Base-by-base conservation (phyloP, 2,329 filamentous ascomycete species). In the Rhynchosporium graminicola region DNA sequence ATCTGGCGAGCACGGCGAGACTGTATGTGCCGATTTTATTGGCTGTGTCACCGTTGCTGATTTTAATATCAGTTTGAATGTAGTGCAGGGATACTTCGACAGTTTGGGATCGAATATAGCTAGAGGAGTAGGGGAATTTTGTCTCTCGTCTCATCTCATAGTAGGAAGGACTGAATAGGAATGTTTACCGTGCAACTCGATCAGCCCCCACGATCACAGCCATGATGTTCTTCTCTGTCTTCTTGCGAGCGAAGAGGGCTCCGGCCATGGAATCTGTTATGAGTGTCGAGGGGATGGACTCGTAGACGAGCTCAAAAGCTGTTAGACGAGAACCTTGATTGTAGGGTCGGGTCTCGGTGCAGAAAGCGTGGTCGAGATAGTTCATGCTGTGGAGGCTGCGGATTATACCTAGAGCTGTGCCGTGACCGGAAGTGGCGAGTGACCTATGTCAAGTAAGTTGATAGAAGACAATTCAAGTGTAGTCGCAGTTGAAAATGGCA, bases 11-110 rank as follows among this genome's bases (percentile, higher is more conserved):
- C n/a, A 98, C 92, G 3, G 95, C 92, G 3, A 99, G 83, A 60
- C 88, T 84, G 75, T 99, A 98, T 0, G 95, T 99, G 57, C 95
- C 95, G 65, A 99, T 96, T 80, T 99, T 99, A 80, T 99, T 99
- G 61, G 95, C 95, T 0, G 95, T 98, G 77, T 99, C 95, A 36
- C 95, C 95, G 72, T 99, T 99, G 26, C 52, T 51, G 48, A 50
- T 50, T 12, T 9, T 9, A 29, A 3, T 2, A 1, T 50, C n/a
- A 50, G 46, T 12, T 8, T 31, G 20, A 8, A 20, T 20, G 20
- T 20, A 20, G 20, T 20, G 20, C 20, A 20, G 20, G 20, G 20
- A 20, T 20, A 20, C 20, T 20, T 20, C 1, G 20, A 20, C 20
- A 20, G 20, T 20, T 20, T 20, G 20, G 20, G 20, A 20, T 20